phyloP scores from a whole-genome alignment of 176 grass and related monocot species.

The Hyparrhenia diplandra region DNA sequence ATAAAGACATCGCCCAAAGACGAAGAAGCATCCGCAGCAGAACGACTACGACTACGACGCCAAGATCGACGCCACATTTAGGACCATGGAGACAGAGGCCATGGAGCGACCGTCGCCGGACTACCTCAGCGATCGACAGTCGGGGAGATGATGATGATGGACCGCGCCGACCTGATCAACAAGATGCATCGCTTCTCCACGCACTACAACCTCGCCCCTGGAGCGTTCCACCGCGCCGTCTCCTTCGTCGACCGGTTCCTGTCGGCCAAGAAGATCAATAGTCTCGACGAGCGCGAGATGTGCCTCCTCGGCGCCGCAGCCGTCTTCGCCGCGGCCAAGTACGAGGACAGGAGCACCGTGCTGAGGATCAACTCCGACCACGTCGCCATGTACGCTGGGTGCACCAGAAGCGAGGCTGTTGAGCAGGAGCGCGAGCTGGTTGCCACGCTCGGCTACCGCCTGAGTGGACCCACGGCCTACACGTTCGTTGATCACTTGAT shows the following conservation, averaged over 20 bases:
- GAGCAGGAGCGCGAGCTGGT: constrained; percentile 18
- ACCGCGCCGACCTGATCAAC: not conserved
- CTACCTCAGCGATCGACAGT: not conserved
- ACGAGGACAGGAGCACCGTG: not conserved
- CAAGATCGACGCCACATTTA: not conserved
- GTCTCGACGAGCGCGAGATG: not conserved
- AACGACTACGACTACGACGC: not conserved
- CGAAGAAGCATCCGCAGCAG: no score
- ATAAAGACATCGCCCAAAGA: not conserved
- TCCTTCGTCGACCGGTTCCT: constrained; percentile 15
- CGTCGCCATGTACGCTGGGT: not conserved
- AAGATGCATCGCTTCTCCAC: not conserved
- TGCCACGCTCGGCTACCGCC: constrained; percentile 2
- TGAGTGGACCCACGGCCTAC: constrained; percentile 27
- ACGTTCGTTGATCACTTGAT: constrained; percentile 12
- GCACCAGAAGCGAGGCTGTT: not conserved
- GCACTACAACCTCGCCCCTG: not conserved
- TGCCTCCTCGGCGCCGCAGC: not conserved
- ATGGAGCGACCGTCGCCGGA: not conserved
- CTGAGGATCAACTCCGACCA: not conserved
- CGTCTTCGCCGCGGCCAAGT: not conserved
- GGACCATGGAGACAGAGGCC: not conserved
- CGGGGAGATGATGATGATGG: not conserved
- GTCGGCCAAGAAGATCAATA: not conserved
- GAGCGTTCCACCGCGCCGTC: constrained; percentile 4